phyloP scores from a whole-genome alignment of 805 yeast species.

The Henningerozyma blattae region DNA sequence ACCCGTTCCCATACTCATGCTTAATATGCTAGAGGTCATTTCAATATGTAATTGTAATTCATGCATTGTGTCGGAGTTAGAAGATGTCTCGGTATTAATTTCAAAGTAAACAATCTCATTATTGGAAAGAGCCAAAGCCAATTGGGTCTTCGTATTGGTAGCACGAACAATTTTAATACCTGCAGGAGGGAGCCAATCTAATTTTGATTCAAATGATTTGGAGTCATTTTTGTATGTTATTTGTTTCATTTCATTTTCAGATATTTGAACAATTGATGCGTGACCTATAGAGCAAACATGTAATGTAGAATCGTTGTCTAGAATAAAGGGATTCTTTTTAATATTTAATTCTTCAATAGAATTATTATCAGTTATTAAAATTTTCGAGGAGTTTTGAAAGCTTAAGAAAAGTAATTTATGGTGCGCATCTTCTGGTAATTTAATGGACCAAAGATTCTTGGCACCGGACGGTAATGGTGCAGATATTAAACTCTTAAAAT shows the following conservation, averaged over 20 bases:
- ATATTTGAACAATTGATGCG: conserved; percentile 58
- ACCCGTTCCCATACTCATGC: conserved; percentile 37
- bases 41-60: conserved; percentile 59
- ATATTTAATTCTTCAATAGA: conserved; percentile 55
- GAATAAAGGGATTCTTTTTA: conserved; percentile 59
- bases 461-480: conserved; percentile 67
- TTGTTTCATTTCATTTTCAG: conserved; percentile 57
- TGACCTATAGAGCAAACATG: conserved; percentile 58
- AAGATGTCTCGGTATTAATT: conserved; percentile 27
- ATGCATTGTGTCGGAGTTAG: conserved; percentile 43
- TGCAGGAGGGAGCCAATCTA: conserved; percentile 76
- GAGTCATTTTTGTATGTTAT: conserved; percentile 19
- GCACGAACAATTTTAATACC: conserved; percentile 55
- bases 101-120: conserved; percentile 77
- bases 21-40: conserved; percentile 37
- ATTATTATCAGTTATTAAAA: conserved; percentile 24
- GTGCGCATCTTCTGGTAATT: conserved; percentile 22
- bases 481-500: conserved; percentile 50
- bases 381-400: conserved; percentile 13
- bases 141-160: conserved; percentile 52
- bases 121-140: conserved; percentile 60
- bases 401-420: conserved; percentile 17
- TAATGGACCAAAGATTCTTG: conserved; percentile 52
- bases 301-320: conserved; percentile 45
- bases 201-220: conserved; percentile 19